These are phyloP conservation scores for Chlamydomonas sp. DNA, from an alignment of 139 green algal genomes.

Conservation along the genomic window DNA sequence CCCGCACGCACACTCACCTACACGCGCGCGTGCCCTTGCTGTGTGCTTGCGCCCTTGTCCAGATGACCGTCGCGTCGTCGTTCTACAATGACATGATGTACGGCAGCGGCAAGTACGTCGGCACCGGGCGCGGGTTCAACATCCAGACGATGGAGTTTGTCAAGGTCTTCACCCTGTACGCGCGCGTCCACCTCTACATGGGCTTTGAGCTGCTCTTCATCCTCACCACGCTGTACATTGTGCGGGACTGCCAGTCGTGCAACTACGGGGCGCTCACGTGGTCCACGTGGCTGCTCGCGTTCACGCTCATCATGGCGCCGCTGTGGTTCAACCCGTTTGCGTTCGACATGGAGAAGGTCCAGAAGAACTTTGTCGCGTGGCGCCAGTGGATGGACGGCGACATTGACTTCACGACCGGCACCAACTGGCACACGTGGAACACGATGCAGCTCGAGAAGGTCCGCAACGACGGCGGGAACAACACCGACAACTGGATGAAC, in stretches of 20 bases:
- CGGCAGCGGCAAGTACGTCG: conserved; percentile 29
- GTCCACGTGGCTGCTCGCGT: conserved; percentile 36
- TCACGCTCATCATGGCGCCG: conserved; percentile 32
- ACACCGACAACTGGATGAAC: conserved; percentile 44
- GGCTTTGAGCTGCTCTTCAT: conserved; percentile 40
- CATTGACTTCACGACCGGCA: conserved; percentile 28
- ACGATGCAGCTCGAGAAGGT: conserved; percentile 36
- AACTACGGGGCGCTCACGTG: conserved; percentile 32
- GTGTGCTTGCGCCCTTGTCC: too few species aligned
- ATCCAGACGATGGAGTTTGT: conserved; percentile 41
- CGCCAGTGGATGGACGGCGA: conserved; percentile 40
- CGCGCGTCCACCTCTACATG: conserved; percentile 33
- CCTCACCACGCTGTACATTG: conserved; percentile 27
- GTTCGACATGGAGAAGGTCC: conserved; percentile 39
- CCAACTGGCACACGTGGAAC: conserved; percentile 32
- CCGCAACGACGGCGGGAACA: conserved; percentile 41
- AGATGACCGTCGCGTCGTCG: not conserved
- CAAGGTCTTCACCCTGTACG: conserved; percentile 35
- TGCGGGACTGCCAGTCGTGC: conserved; percentile 21
- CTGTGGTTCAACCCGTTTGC: conserved; percentile 45
- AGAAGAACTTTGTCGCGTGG: conserved; percentile 31
- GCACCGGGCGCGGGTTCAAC: conserved; percentile 39
- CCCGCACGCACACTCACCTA: too few species aligned
- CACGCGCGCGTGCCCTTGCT: too few species aligned
- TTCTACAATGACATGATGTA: conserved; percentile 32